Evolutionary conservation across 169 alveolate genomes (phyloP).

Genomic region (Eimeria maxima): DNA sequence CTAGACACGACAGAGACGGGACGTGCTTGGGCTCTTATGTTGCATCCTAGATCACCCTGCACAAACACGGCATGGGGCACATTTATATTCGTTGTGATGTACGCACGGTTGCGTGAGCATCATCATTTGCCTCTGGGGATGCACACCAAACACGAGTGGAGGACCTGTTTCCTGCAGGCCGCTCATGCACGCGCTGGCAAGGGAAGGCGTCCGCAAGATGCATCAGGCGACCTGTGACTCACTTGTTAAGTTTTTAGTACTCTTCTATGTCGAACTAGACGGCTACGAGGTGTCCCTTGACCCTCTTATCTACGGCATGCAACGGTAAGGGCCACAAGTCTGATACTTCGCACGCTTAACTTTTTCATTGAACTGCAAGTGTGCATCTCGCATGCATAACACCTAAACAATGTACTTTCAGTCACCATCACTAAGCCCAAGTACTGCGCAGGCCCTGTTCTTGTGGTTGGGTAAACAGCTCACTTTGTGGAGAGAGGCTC

Average conservation of each 20-base stretch:
- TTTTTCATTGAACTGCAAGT: background rate
- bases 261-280: slow-evolving; percentile 12
- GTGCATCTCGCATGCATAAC: background rate
- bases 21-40: too few species aligned
- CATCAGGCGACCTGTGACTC: slow-evolving; percentile 35
- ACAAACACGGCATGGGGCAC: too few species aligned
- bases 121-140: background rate
- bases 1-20: background rate
- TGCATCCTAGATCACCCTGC: too few species aligned
- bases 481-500: background rate
- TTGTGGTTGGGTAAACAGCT: background rate
- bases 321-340: background rate
- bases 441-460: background rate
- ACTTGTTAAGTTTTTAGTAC: background rate
- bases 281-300: slow-evolving; percentile 14
- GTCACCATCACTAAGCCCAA: too few species aligned
- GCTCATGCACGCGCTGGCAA: slow-evolving; percentile 28
- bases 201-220: slow-evolving; percentile 45
- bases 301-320: slow-evolving; percentile 39
- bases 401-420: background rate
- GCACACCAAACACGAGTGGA: background rate
- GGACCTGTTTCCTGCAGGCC: slow-evolving; percentile 10
- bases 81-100: too few species aligned
- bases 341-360: background rate
- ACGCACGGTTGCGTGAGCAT: too few species aligned